Evolutionary conservation across 2,329 filamentous ascomycete genomes (phyloP).

Genomic region (Endocalyx cinctus): DNA sequence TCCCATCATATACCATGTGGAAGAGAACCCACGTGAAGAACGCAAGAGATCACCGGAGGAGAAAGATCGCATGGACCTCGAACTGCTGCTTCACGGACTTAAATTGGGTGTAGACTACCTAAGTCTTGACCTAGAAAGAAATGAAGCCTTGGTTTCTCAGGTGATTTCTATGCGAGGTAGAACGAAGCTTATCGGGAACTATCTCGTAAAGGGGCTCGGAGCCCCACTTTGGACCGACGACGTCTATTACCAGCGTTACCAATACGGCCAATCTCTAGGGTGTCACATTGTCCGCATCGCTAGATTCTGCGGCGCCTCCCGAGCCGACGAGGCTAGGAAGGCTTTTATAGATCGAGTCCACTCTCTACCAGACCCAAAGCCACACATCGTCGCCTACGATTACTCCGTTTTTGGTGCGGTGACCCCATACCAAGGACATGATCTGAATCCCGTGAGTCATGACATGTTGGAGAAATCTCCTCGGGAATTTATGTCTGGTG

Average conservation of each 20-base stretch:
- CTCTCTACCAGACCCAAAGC: slow-evolving; percentile 38
- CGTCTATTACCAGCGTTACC: slow-evolving; percentile 48
- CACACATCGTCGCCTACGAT: slow-evolving; percentile 46
- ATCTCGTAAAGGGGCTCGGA: slow-evolving; percentile 40
- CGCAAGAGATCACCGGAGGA: slow-evolving; percentile 33
- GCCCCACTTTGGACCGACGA: slow-evolving; percentile 52
- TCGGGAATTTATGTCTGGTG: slow-evolving; percentile 39
- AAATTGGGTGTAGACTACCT: slow-evolving; percentile 63
- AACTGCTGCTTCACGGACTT: slow-evolving; percentile 58
- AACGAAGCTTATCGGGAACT: slow-evolving; percentile 58
- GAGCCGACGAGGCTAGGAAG: slow-evolving; percentile 43
- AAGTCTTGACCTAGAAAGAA: slow-evolving; percentile 57
- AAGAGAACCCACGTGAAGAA: slow-evolving; percentile 43
- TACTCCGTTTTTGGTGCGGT: slow-evolving; percentile 40
- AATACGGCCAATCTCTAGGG: slow-evolving; percentile 48
- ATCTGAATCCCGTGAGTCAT: slow-evolving; percentile 51
- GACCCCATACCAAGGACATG: slow-evolving; percentile 37
- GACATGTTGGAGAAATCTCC: slow-evolving; percentile 34
- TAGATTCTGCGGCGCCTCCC: slow-evolving; percentile 53
- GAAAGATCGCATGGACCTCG: slow-evolving; percentile 43
- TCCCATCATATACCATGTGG: slow-evolving; percentile 55
- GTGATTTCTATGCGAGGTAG: slow-evolving; percentile 49
- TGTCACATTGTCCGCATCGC: slow-evolving; percentile 60
- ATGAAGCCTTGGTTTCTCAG: slow-evolving; percentile 41
- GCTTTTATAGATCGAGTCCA: slow-evolving; percentile 46